Conservation (phyloP, 1,284 basidiomycete species). For the Prillingera fragicola region DNA sequence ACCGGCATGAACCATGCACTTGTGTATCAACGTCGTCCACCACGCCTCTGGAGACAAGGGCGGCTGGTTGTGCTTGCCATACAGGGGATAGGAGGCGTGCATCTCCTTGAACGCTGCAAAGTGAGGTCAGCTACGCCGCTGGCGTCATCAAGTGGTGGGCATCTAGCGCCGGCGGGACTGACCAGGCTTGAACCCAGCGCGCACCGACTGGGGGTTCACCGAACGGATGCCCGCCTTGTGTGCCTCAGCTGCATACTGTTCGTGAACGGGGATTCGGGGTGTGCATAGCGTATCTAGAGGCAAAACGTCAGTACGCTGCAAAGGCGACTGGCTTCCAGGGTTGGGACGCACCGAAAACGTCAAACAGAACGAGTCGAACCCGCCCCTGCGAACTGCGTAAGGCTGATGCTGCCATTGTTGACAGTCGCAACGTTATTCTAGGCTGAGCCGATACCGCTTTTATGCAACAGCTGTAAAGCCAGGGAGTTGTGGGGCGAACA, state of each 20-base stretch:
- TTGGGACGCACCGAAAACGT: conserved; percentile 41
- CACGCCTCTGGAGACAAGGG: conserved; percentile 40
- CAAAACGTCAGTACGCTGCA: neutral
- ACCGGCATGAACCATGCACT: conserved; percentile 39
- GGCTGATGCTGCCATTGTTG: too few species aligned
- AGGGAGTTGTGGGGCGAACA: too few species aligned
- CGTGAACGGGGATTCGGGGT: conserved; percentile 42
- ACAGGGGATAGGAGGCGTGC: conserved; percentile 30
- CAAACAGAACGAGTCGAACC: conserved; percentile 46
- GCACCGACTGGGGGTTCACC: conserved; percentile 33
- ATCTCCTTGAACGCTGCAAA: conserved; percentile 43
- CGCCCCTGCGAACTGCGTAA: conserved; percentile 11
- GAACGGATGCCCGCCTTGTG: conserved; percentile 29
- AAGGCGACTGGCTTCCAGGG: neutral
- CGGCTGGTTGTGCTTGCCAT: conserved; percentile 38
- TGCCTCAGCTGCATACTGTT: conserved; percentile 48
- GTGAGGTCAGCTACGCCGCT: too few species aligned
- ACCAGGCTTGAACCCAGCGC: conserved; percentile 44
- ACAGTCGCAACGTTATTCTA: too few species aligned
- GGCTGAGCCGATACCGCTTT: too few species aligned
- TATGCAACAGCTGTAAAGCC: too few species aligned
- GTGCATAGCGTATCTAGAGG: conserved; percentile 45
- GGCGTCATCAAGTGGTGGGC: neutral
- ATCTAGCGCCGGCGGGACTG: neutral
- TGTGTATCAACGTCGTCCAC: conserved; percentile 43